Base-by-base conservation (phyloP, 1,139 yeast genomes). In the Geotrichum armillariae region DNA sequence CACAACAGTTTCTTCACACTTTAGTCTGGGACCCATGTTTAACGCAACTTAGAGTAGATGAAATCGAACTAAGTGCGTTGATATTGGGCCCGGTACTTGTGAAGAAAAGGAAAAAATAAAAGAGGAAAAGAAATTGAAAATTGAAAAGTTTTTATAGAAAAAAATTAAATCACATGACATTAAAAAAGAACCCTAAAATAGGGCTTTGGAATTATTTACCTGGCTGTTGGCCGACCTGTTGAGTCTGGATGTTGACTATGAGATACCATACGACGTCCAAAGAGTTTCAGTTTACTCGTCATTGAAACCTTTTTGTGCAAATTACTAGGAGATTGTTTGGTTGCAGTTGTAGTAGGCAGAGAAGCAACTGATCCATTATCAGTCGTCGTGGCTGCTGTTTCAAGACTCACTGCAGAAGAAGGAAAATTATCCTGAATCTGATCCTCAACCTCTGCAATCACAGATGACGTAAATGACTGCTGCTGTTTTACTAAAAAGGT, bases 21-120 rank as follows among this genome's bases (percentile, higher is more conserved):
- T 27, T 27, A 16, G 22, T 39, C 42, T 39, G 42, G 42, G 34
- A 39, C 27, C 23, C 42, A 39, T 39, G 42, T 39, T 39, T 39
- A 39, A 39, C 42, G 42, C 42, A 27, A n/a, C 6, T 31, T 31
- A 33, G 33, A 25, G 34, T 39, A n/a, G 33, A 39, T 32, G 34
- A 14, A 21, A 25, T 39, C 42, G 22, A 27, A 14, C 42, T 21
- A 25, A 16, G 42, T 9, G 42, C 42, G 42, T 39, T 39, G 42
- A 39, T 39, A 39, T 39, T 39, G 42, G 23, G 17, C 34, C 33
- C 42, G 42, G 20, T 16, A 25, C 34, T 39, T 25, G 33, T 39
- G 38, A 41, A 33, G 45, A 32, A 32, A 21, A 33, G 22, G 32
- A 41, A 18, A 27, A 20, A 22, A n/a, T n/a, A 33, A 38, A 32